Percentiles rank a stretch among this genome's conserved stretches.
phyloP scores from a whole-genome alignment of 2,329 filamentous ascomycete species.

The Colletotrichum sp. region DNA sequence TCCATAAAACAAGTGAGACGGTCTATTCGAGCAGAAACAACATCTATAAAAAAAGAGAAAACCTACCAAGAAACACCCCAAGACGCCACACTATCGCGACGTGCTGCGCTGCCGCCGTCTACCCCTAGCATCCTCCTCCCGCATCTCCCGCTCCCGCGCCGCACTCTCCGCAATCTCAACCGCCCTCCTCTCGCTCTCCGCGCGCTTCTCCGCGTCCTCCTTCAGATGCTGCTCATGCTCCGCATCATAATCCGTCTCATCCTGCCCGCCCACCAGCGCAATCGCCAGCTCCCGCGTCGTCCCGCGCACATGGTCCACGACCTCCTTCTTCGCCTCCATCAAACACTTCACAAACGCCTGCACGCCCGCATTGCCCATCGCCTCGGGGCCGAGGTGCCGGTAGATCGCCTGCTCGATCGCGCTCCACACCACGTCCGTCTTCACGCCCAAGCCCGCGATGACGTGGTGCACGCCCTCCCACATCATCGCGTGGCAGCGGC shows the following conservation, averaged over 20 bases:
- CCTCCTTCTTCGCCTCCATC: not conserved
- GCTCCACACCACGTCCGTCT: not conserved
- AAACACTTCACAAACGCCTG: not conserved
- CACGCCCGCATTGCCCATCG: not conserved
- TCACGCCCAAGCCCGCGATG: not conserved
- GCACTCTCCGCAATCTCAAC: not conserved
- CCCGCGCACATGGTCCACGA: not conserved
- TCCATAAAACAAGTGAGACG: not conserved
- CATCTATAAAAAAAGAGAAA: not conserved
- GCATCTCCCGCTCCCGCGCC: not conserved
- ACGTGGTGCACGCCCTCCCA: constrained; percentile 6
- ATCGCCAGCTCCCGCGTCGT: not conserved
- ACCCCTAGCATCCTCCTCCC: not conserved
- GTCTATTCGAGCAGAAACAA: not conserved
- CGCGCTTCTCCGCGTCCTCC: not conserved
- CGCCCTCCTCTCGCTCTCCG: not conserved
- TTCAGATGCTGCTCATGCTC: not conserved
- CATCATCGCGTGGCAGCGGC: not conserved
- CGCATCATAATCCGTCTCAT: not conserved
- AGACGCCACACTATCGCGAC: not conserved
- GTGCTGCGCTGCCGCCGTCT: not conserved
- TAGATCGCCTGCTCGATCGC: constrained; percentile 3
- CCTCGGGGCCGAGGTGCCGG: not conserved
- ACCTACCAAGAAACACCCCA: not conserved
- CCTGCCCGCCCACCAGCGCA: constrained; percentile 2